Evolutionary conservation across 306 rosid species (phyloP), one percentile per base, ranked within the genome.

Genomic region (Fragaria vesca): DNA sequence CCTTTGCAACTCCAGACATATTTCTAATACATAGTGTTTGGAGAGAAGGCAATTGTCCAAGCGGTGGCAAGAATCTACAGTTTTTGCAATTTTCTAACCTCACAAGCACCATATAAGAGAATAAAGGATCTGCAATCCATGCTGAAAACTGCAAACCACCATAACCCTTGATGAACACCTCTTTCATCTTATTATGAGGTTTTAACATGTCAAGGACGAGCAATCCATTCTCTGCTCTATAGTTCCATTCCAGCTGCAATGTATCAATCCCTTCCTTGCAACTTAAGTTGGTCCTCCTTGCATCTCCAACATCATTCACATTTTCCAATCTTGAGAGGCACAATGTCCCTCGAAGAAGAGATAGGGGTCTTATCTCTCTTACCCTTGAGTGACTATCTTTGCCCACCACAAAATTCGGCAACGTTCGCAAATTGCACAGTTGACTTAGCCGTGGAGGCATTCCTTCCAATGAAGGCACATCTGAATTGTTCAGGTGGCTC

Each of bases 381-480:
- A 71, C 17, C 7, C 51, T 20, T 1, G 50, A 68, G 15, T 58
- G 66, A 18, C 17, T 24, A n/a, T 2, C 10, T 32, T 48, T 4
- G 1, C 72, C 30, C 34, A 79, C 15, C 16, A 72, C 77, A 38
- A 79, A 72, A 8, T 6, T 38, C 2, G 46, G 12, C 40, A 79
- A 50, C 1, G 82, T 62, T 24, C 40, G 77, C 69, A 72, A 3
- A 30, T 50, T 28, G 5, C 57, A 61, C 82, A 80, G 36, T 2
- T 62, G 66, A 16, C 74, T 30, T 55, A 77, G 78, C 12, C 61
- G 70, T 24, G 17, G 15, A 1, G 84, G 87, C 80, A 77, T 84
- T 15, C 36, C 66, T 32, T 17, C 36, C 20, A 68, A n/a, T 38
- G 70, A 52, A 3, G 12, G 46, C 4, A 74, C 34, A 2, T 34